Percentiles rank a stretch among this genome's conserved stretches.
phyloP scores from a whole-genome alignment of 2,329 filamentous ascomycete genomes.

The Fusarium compactum region DNA sequence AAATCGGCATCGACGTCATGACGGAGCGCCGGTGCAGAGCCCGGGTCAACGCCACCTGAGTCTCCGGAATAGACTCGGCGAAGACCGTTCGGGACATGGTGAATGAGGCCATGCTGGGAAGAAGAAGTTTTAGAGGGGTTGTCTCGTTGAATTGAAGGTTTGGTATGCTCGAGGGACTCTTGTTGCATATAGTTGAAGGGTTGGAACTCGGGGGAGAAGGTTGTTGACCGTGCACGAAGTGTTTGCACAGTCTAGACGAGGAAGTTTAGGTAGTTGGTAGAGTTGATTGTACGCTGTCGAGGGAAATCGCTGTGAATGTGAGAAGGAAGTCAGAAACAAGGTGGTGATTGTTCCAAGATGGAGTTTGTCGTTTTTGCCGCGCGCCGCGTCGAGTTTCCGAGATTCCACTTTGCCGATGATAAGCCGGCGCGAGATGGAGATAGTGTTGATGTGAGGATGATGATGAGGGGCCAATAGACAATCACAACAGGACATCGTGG shows the following conservation, averaged over 20 bases:
- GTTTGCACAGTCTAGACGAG: conserved; percentile 63
- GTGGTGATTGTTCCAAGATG: conserved; percentile 35
- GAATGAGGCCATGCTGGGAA: conserved; percentile 69
- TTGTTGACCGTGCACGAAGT: conserved; percentile 63
- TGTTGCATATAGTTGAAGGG: conserved; percentile 73
- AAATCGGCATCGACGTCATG: conserved; percentile 56
- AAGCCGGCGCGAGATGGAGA: conserved; percentile 41
- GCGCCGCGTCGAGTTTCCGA: conserved; percentile 39
- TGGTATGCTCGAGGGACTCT: conserved; percentile 64
- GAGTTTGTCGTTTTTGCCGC: conserved; percentile 43
- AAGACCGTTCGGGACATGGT: conserved; percentile 57
- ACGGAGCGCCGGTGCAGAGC: conserved; percentile 48
- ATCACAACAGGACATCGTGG: conserved; percentile 30
- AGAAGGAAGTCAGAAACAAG: conserved; percentile 18
- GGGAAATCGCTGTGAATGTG: conserved; percentile 33
- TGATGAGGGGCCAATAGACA: conserved; percentile 24
- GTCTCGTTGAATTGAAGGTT: conserved; percentile 56
- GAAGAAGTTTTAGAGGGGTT: conserved; percentile 50
- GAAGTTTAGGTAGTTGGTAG: conserved; percentile 1
- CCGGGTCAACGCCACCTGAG: conserved; percentile 54
- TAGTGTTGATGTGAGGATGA: conserved; percentile 9
- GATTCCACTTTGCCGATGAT: conserved; percentile 46
- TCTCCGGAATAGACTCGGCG: conserved; percentile 50
- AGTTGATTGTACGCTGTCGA: conserved; percentile 25
- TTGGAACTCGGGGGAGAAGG: conserved; percentile 49